Conservation (phyloP, 208 protist genomes). For the Trypanosomatidae sp. region DNA sequence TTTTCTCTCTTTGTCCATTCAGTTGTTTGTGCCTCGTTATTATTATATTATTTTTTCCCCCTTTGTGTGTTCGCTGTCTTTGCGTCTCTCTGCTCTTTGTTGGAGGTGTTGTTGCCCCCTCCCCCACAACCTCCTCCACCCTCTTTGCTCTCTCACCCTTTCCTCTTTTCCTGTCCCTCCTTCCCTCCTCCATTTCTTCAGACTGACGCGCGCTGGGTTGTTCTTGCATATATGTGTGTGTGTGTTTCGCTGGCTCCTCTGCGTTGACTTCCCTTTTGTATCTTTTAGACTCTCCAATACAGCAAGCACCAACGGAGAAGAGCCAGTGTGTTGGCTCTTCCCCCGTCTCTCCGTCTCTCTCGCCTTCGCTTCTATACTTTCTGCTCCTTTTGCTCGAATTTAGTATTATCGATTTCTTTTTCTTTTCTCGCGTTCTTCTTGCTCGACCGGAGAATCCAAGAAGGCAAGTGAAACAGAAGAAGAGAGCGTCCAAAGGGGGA, state of each 20-base stretch:
- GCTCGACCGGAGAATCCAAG: background rate
- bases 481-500: background rate
- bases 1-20: background rate
- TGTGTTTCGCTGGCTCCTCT: background rate
- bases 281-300: background rate
- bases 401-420: slow-evolving; percentile 6
- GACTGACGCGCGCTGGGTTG: background rate
- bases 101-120: background rate
- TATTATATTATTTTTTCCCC: background rate
- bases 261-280: background rate
- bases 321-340: background rate
- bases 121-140: background rate
- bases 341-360: background rate
- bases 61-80: background rate
- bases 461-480: background rate
- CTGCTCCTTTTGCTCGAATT: slow-evolving; percentile 15
- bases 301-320: background rate
- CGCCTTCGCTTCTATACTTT: background rate
- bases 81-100: background rate
- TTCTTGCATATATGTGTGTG: background rate
- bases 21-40: background rate
- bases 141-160: background rate
- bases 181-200: background rate
- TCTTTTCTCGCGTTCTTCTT: background rate
- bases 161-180: background rate